Conservation (phyloP, 441 rosid species). For the Gossypium schwendimanii region DNA sequence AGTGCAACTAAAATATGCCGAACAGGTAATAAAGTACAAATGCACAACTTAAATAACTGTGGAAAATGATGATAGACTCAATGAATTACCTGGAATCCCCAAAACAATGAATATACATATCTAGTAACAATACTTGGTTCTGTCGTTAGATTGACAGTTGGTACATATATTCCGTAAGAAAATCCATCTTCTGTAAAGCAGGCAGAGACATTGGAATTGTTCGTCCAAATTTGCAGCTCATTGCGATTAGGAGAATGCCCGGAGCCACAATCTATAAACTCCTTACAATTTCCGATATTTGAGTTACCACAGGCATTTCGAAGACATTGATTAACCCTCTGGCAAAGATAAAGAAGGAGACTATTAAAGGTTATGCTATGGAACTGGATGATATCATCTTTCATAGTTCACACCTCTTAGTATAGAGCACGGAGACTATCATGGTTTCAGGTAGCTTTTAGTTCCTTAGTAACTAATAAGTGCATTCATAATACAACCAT, state of each 20-base stretch:
- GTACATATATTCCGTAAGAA: slow-evolving; percentile 56
- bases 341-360: slow-evolving; percentile 13
- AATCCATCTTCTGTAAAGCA: slow-evolving; percentile 44
- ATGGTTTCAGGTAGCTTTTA: background rate
- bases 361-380: background rate
- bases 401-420: background rate
- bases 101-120: slow-evolving; percentile 71
- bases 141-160: slow-evolving; percentile 51
- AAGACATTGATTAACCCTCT: slow-evolving; percentile 89
- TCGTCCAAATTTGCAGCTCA: slow-evolving; percentile 27
- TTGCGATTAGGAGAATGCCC: background rate
- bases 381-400: background rate
- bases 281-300: slow-evolving; percentile 11
- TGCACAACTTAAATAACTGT: background rate
- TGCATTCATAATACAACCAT: background rate
- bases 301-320: slow-evolving; percentile 43
- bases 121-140: slow-evolving; percentile 33
- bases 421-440: background rate
- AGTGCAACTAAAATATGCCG: background rate
- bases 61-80: background rate
- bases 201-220: slow-evolving; percentile 29
- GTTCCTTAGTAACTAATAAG: background rate
- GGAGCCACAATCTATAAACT: slow-evolving; percentile 53
- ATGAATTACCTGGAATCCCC: slow-evolving; percentile 85
- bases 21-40: background rate